Evolutionary conservation across 1,139 yeast species (phyloP), one percentile per base, ranked within the genome.

Genomic region (Hyphopichia fennica): DNA sequence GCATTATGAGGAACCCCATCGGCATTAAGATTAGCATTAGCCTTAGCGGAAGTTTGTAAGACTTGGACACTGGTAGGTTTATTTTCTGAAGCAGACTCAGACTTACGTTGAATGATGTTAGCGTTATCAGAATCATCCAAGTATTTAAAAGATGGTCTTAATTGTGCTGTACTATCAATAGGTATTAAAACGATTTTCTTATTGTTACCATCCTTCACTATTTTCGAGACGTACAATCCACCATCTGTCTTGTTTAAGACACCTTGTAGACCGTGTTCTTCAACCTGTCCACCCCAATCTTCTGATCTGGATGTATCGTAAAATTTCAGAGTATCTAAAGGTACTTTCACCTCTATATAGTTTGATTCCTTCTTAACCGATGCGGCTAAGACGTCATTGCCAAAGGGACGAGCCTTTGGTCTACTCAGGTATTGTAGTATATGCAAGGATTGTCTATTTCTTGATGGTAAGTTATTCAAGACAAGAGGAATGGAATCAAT

Each of bases 131-230:
- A 41, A 34, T 71, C 79, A 56, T 87, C 95, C 41, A 90, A 80
- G 58, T 90, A 87, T 49, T 76, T 78, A 66, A 93, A 89, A 47
- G 79, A 78, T 1, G 98, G 95, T 54, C 96, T 75, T 48, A 93
- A 62, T 62, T 91, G 98, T 0, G 86, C 81, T 0, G 87, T 79
- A 19, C 82, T 75, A 39, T 80, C 77, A 2, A 90, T 71, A 0
- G 95, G 89, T 1, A 81, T 65, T 47, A 91, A 62, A 39, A 87
- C 82, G 14, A 90, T 58, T 51, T 77, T 81, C 38, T 53, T 58
- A 14, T 37, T 41, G 5, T 51, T 50, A 13, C 53, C 60, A 4
- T 57, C 59, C 52, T 55, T 48, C 2, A 61, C 51, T 3, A 70
- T 52, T 42, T 62, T 60, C 3, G 67, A 77, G 7, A 63, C 71